These are phyloP conservation scores for Arabis alpina DNA, from an alignment of 345 rosid genomes.

Conservation along the genomic window DNA sequence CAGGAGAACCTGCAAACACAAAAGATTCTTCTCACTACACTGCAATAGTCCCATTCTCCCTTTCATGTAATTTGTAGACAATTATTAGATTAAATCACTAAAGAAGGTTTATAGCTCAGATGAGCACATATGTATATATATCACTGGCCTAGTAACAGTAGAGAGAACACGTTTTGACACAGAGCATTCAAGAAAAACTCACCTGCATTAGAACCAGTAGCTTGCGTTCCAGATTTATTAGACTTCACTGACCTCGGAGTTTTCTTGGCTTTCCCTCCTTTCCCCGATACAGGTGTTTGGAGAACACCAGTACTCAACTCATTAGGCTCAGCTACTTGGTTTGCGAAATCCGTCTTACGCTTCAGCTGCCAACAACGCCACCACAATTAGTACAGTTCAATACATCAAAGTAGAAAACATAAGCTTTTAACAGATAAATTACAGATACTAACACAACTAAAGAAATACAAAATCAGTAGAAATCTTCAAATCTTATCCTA, in stretches of 20 bases:
- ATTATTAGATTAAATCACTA: not conserved
- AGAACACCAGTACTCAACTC: constrained; percentile 57
- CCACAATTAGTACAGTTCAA: constrained; percentile 29
- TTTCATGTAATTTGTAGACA: not conserved
- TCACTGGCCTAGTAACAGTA: not conserved
- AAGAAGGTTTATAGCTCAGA: constrained; percentile 10
- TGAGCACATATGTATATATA: constrained; percentile 18
- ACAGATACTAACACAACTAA: constrained; percentile 25
- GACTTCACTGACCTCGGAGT: constrained; percentile 63
- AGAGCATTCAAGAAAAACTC: constrained; percentile 34
- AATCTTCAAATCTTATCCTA: constrained; percentile 18
- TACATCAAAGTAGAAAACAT: constrained; percentile 19
- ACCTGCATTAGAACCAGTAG: constrained; percentile 72
- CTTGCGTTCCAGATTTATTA: constrained; percentile 63
- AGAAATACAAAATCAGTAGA: not conserved
- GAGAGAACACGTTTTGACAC: not conserved
- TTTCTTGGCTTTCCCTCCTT: constrained; percentile 72
- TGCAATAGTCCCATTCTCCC: constrained; percentile 24
- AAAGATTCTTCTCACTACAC: constrained; percentile 36
- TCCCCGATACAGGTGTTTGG: constrained; percentile 79
- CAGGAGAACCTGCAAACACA: constrained; percentile 86
- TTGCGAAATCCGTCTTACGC: constrained; percentile 71
- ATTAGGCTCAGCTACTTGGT: constrained; percentile 57
- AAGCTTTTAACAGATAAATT: constrained; percentile 12
- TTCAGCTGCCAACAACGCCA: constrained; percentile 58